Evolutionary conservation across 495 filamentous ascomycete species (phyloP), one percentile per base, ranked within the genome.

Genomic region (Viridothelium virens): DNA sequence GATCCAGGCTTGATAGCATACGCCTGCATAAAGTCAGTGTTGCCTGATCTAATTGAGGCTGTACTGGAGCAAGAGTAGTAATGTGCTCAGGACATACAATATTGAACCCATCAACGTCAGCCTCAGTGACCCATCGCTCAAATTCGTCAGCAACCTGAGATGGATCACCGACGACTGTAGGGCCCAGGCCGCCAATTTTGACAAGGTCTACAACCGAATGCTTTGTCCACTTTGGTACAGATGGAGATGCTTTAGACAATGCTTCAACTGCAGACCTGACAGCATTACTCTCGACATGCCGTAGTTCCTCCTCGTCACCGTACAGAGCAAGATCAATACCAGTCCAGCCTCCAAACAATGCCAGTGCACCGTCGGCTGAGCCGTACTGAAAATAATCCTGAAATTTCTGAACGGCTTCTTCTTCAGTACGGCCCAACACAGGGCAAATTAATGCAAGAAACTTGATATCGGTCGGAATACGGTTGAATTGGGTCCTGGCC

Each of bases 331-430:
- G 79, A 65, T 87, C 86, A 53, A 87, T 82, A 2, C 85, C 84
- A 14, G 85, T 86, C 83, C 84, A 87, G 16, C 85, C 84, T 44
- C 79, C 78, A 66, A 88, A 84, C 7, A 87, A 75, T 0, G 84
- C 85, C 39, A 88, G 70, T 0, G 81, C 85, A n/a, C 84, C 84
- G 37, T 82, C 72, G 1, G 79, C 78, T 1, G 79, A 82, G 2
- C 79, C 83, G 63, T 85, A 80, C 44, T 80, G 79, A 64, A 79
- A 76, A 34, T 81, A 66, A 62, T 84, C 81, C 9, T 77, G 77
- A 63, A 81, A 79, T 67, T 87, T 87, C 1, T 67, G 79, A 56
- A 71, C 69, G 0, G 85, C 84, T 61, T 84, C 84, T 67, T 84
- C 83, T 53, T 86, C 81, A 0, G 83, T 87, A 10, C 73, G 69